Base-by-base conservation (phyloP, 345 rosid species). In the Chamaenerion angustifolium region DNA sequence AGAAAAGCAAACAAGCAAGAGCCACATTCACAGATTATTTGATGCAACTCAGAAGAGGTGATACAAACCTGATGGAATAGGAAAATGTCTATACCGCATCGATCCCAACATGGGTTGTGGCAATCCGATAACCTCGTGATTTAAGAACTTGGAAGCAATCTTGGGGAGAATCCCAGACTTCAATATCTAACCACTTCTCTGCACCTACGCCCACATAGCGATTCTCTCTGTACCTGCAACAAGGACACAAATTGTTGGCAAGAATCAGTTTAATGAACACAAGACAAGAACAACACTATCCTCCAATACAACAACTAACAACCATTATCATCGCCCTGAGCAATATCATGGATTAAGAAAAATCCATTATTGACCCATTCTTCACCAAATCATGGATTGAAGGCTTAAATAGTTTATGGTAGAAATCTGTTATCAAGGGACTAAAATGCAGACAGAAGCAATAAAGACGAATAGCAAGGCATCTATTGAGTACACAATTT, bases 111-210 rank as follows among this genome's bases (percentile, higher is more conserved):
- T 83, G 88, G 19, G 95, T 79, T n/a, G 95, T 81, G 43, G 85
- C 95, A 51, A 86, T 76, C 57, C 62, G 82, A 69, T 90, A 86
- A 58, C 94, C 92, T 0, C 98, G 94, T 42, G 86, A 81, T 59
- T 71, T 83, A 18, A 90, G 61, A 61, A 64, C 76, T 46, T 64
- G 0, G 51, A 86, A 90, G 68, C 95, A 90, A 15, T 85, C 88
- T 62, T 56, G 64, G 13, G 82, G 67, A 40, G 94, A 66, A 61
- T 83, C 77, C 98, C 98, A 90, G 42, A 86, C 78, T 74, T 90
- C 98, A 67, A 86, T 86, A 55, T 90, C 98, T 58, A 90, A 67
- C 98, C 98, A 90, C 68, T 90, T 90, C 78, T 90, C 98, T n/a
- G 95, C 95, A 44, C 98, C 98, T 95, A 83, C 83, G 66, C 98